Base-by-base conservation (phyloP, 2,329 filamentous ascomycete species). In the Apiospora koreana region DNA sequence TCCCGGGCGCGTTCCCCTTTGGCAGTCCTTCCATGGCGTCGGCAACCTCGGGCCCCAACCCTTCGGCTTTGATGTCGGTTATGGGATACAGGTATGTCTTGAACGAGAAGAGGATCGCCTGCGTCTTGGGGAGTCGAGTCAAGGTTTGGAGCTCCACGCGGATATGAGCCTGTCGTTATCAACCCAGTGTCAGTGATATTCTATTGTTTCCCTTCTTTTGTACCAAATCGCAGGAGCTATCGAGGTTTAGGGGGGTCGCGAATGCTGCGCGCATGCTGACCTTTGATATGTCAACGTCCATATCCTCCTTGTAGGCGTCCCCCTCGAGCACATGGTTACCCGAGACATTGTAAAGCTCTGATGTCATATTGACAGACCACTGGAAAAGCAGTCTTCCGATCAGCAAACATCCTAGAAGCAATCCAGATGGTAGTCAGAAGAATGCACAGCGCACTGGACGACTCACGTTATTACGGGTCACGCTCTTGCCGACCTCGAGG, bases 61-160 rank as follows among this genome's bases (percentile, higher is more conserved):
- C 86, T 66, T 88, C 86, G 0, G 76, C 80, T 73, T 84, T 87
- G 74, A 89, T 81, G 3, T 86, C 80, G 10, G 76, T 71, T 0
- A 89, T 71, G 0, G 84, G 82, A 67, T 87, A 88, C 21, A 87
- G 70, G 70, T 87, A 87, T 0, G 86, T 88, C 78, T 88, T 88
- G 80, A 89, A 87, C 12, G 85, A 86, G 76, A 89, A 89, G 16
- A 88, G 75, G 1, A 88, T 76, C 0, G 84, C 83, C 2, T 76
- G 75, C 0, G 83, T 86, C 69, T 80, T 74, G 0, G 86, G 86
- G 9, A 89, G 79, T 1, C 86, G 81, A 1, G 81, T 85, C 41
- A 88, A 73, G 0, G 85, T 86, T 74, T 89, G 87, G 18, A 87
- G 79, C 75, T 89, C 86, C 41, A 85, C 82, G 35, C 86, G 81